A percentile compares a stretch with the other conserved stretches of the same genome.
Conservation (phyloP, 2,329 filamentous ascomycete genomes). For the Aureobasidium sp. region DNA sequence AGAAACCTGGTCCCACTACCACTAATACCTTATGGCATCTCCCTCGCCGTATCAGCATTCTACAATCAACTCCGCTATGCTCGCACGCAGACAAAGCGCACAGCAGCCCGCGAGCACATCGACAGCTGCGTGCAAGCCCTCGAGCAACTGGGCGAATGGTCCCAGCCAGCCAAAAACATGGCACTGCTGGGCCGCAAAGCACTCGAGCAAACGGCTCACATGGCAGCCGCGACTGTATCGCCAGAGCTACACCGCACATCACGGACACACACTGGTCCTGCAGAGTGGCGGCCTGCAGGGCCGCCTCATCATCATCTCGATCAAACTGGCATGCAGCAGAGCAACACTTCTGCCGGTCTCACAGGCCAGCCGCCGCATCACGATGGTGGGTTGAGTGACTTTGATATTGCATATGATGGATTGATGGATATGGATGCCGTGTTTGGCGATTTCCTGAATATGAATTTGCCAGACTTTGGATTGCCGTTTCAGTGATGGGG, state of each 20-base stretch:
- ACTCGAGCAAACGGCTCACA: slow-evolving; percentile 14
- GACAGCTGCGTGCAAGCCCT: slow-evolving; percentile 16
- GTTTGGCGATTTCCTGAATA: slow-evolving; percentile 18
- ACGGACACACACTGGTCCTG: neutral
- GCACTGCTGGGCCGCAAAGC: slow-evolving; percentile 16
- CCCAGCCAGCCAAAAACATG: slow-evolving; percentile 16
- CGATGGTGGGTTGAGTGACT: neutral
- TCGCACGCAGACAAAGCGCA: slow-evolving; percentile 8
- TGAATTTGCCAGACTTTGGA: slow-evolving; percentile 16
- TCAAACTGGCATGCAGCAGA: neutral
- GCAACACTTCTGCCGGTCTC: neutral
- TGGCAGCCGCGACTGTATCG: neutral
- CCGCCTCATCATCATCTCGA: neutral
- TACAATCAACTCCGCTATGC: slow-evolving; percentile 48
- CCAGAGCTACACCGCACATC: neutral
- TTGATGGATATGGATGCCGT: slow-evolving; percentile 18
- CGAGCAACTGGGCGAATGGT: slow-evolving; percentile 14
- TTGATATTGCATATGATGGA: slow-evolving; percentile 8
- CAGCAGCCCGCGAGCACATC: slow-evolving; percentile 17
- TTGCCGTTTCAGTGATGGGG: neutral
- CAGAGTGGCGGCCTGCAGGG: neutral
- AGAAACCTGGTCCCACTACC: slow-evolving; percentile 45
- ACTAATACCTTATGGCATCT: slow-evolving; percentile 49
- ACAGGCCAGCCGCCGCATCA: neutral
- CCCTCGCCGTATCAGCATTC: slow-evolving; percentile 49